phyloP scores from a whole-genome alignment of 2,329 filamentous ascomycete species.

The Fusarium domesticum region DNA sequence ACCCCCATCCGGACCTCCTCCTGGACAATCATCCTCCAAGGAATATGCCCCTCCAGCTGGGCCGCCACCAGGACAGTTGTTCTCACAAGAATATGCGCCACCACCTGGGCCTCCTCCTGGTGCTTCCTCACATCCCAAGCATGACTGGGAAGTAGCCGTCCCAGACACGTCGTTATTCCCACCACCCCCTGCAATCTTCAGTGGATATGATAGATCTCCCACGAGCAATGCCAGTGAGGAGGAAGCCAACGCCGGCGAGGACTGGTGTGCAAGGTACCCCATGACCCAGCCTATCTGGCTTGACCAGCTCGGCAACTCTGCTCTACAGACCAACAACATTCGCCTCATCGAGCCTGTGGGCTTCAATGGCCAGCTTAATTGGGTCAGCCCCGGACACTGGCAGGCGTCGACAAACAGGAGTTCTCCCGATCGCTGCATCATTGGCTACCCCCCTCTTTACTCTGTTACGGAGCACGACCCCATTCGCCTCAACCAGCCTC shows the following conservation, averaged over 20 bases:
- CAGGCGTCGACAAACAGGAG: constrained; percentile 38
- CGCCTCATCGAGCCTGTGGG: constrained; percentile 50
- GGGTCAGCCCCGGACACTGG: constrained; percentile 52
- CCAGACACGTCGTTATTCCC: constrained; percentile 71
- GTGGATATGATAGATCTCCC: constrained; percentile 61
- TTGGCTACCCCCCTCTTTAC: constrained; percentile 69
- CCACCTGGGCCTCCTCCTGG: constrained; percentile 37
- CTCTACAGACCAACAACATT: constrained; percentile 51
- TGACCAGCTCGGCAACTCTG: constrained; percentile 44
- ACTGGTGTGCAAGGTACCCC: constrained; percentile 62
- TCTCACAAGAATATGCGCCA: constrained; percentile 25
- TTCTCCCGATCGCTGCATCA: constrained; percentile 60
- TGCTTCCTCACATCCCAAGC: constrained; percentile 37
- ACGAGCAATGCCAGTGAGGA: constrained; percentile 66
- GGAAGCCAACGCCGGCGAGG: constrained; percentile 61
- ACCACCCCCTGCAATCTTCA: constrained; percentile 66
- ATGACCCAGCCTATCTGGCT: constrained; percentile 54
- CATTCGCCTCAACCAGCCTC: constrained; percentile 37
- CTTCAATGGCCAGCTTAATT: constrained; percentile 47
- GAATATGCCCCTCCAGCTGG: constrained; percentile 30
- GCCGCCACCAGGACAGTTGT: constrained; percentile 28
- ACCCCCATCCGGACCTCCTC: constrained; percentile 13
- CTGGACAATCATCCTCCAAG: constrained; percentile 3
- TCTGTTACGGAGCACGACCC: constrained; percentile 58
- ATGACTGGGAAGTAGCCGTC: constrained; percentile 69